Percentiles rank a stretch among this genome's conserved stretches.
These are phyloP conservation scores for Wakefieldia striispora DNA, from an alignment of 768 basidiomycete genomes.

Conservation along the genomic window DNA sequence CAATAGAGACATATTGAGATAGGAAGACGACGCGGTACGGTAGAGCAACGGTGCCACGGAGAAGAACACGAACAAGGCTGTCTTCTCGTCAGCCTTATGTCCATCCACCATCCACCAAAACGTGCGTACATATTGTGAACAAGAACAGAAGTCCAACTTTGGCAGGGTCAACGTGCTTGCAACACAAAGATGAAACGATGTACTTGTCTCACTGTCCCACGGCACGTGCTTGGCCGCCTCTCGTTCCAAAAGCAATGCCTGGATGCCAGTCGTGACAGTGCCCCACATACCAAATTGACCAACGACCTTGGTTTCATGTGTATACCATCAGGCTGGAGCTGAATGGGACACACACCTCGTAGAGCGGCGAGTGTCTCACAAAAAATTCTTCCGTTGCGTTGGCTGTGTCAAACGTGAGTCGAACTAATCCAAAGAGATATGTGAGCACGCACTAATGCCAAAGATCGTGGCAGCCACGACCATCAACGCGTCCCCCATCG, in stretches of 20 bases:
- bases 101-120: not conserved
- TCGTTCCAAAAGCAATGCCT: conserved; percentile 73
- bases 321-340: not conserved
- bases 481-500: conserved; percentile 82
- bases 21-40: conserved; percentile 81
- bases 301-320: conserved; percentile 48
- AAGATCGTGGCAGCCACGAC: conserved; percentile 81
- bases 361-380: conserved; percentile 74
- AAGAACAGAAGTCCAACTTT: conserved; percentile 48
- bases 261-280: conserved; percentile 70
- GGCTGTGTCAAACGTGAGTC: conserved; percentile 41
- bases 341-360: conserved; percentile 49
- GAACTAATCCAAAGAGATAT: not conserved
- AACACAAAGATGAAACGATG: conserved; percentile 23
- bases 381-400: conserved; percentile 90
- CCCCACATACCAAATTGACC: conserved; percentile 87
- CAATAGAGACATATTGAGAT: conserved; percentile 81
- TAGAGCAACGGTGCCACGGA: conserved; percentile 81
- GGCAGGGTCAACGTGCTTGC: conserved; percentile 33
- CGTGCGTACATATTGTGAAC: conserved; percentile 39
- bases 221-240: conserved; percentile 54
- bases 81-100: not conserved
- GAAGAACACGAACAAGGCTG: conserved; percentile 78
- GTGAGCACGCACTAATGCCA: conserved; percentile 65
- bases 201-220: conserved; percentile 72